Evolutionary conservation across 2,329 filamentous ascomycete species (phyloP), one percentile per base, ranked within the genome.

Genomic region (Drechslerella coelobrocha): DNA sequence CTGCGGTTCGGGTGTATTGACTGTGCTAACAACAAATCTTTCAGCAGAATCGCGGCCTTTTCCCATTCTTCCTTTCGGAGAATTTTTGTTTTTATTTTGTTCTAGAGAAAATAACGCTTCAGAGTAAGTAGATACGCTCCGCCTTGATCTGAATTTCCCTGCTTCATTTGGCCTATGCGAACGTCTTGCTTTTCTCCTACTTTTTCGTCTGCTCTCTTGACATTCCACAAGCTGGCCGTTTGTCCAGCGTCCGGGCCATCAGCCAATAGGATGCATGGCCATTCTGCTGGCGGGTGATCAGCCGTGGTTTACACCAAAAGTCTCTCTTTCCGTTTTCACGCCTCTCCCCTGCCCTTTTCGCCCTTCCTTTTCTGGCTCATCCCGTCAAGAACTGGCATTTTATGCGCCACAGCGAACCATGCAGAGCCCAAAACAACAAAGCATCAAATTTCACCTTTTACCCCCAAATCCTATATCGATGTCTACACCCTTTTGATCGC

Each of bases 271-370:
- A 71, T 55, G 59, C 66, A 47, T 23, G 66, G 53, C 21, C 51
- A 59, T 71, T 53, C 66, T 52, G 66, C 53, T 43, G 51, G n/a
- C 5, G 51, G 65, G 45, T 61, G 57, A 69, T 69, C 66, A 71
- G 52, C 59, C 66, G 54, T 63, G 59, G 59, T 71, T 71, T 71
- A 59, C 66, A 60, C 66, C n/a, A 51, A 69, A 62, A 48, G 50
- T 61, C 52, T 63, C 59, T 63, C 66, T 71, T 71, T 71, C 66
- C 66, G 59, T 63, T 71, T 71, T 71, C 66, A 71, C 53, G 66
- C 59, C 31, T 47, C 55, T 60, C 66, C 66, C 66, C 61, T 71
- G 66, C 66, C 66, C 59, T 63, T 51, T 54, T 71, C 59, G 66
- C 66, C 59, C 66, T 71, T 71, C 66, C 66, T 57, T 71, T 71